Conservation (phyloP, 148 eudicot species). For the Silene uniflora region DNA sequence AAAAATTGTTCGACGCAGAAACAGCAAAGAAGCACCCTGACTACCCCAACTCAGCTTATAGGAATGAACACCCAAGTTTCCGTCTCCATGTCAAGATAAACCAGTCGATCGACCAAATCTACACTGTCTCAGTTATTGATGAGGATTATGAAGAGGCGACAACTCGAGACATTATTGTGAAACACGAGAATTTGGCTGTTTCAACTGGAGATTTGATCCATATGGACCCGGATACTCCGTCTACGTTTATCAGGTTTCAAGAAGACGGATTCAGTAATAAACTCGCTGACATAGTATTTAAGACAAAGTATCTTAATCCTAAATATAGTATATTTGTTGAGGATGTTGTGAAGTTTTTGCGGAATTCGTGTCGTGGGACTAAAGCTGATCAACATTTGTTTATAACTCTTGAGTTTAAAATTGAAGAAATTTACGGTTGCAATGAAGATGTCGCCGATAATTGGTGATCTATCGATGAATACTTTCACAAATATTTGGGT, state of each 20-base stretch:
- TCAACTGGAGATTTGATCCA: background rate
- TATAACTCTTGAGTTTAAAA: background rate
- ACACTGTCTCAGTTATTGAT: background rate
- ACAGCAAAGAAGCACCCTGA: background rate
- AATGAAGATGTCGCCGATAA: background rate
- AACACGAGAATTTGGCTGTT: background rate
- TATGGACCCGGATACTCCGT: background rate
- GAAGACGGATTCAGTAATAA: background rate
- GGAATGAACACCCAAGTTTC: background rate
- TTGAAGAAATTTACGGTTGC: background rate
- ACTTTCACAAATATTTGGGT: background rate
- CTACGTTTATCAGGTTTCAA: too few species aligned
- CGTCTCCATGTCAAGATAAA: background rate
- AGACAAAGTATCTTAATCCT: background rate
- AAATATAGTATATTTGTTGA: background rate
- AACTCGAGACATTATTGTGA: background rate
- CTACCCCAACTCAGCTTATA: background rate
- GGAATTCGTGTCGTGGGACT: too few species aligned
- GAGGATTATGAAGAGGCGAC: background rate
- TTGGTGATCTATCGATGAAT: background rate
- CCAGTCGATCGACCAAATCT: background rate
- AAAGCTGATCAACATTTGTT: background rate
- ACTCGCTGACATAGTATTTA: too few species aligned
- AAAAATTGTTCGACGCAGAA: background rate
- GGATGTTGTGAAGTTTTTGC: background rate